phyloP scores from a whole-genome alignment of 768 basidiomycete species.

The Scleroderma citrinum region DNA sequence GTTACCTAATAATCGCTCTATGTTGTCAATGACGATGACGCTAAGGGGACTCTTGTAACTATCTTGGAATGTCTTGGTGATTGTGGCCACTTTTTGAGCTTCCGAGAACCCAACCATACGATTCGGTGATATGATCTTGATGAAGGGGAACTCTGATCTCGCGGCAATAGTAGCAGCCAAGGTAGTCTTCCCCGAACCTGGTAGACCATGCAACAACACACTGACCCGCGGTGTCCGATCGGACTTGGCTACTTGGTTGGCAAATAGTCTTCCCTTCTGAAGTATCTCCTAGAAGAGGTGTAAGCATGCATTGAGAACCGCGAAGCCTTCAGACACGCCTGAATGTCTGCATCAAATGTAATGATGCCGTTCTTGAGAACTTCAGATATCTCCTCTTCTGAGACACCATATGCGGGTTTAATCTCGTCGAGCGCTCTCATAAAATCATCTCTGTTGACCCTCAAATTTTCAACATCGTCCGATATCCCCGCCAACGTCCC shows the following conservation, averaged over 20 bases:
- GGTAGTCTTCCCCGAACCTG: slow-evolving; percentile 93
- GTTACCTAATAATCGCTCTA: slow-evolving; percentile 86
- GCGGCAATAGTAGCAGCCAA: slow-evolving; percentile 91
- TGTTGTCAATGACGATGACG: slow-evolving; percentile 91
- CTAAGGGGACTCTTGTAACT: slow-evolving; percentile 97
- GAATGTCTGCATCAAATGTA: slow-evolving; percentile 67
- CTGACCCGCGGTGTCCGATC: slow-evolving; percentile 89
- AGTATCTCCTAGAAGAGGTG: slow-evolving; percentile 61
- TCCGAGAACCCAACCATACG: slow-evolving; percentile 97
- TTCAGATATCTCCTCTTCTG: slow-evolving; percentile 90
- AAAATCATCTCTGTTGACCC: slow-evolving; percentile 85
- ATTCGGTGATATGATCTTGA: slow-evolving; percentile 94
- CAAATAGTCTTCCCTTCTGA: slow-evolving; percentile 79
- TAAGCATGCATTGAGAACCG: slow-evolving; percentile 4
- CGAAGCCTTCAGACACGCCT: slow-evolving; percentile 40
- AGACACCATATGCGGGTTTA: slow-evolving; percentile 94
- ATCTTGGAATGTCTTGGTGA: slow-evolving; percentile 90
- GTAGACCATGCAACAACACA: slow-evolving; percentile 81
- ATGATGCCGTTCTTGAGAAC: slow-evolving; percentile 98
- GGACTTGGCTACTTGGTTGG: slow-evolving; percentile 90
- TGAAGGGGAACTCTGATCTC: slow-evolving; percentile 93
- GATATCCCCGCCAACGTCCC: slow-evolving; percentile 97
- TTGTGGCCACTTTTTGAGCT: slow-evolving; percentile 81
- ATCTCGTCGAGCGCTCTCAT: slow-evolving; percentile 89
- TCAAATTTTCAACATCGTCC: slow-evolving; percentile 89